phyloP scores from a whole-genome alignment of 2,329 filamentous ascomycete genomes.

The Tolypocladium ophioglossoides region DNA sequence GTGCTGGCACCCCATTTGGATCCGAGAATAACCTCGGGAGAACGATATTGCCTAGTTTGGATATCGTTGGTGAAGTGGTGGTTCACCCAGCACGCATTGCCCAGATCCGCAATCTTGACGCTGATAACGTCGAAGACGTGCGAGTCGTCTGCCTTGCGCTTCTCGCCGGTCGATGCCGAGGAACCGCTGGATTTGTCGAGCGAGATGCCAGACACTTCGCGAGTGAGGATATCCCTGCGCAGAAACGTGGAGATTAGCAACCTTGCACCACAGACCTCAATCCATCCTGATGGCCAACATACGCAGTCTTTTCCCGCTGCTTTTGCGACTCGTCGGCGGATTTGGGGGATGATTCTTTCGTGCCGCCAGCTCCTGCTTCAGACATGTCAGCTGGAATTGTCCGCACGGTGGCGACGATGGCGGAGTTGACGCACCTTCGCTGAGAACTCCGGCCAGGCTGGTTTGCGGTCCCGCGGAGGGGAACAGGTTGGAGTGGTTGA shows the following conservation, averaged over 20 bases:
- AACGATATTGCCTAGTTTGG: slow-evolving; percentile 93
- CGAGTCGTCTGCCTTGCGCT: slow-evolving; percentile 49
- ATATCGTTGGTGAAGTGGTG: slow-evolving; percentile 99
- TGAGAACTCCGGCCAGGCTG: slow-evolving; percentile 77
- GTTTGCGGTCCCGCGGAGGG: slow-evolving; percentile 52
- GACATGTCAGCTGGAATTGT: slow-evolving; percentile 5
- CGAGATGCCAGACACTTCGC: slow-evolving; percentile 90
- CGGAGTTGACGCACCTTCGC: slow-evolving; percentile 50
- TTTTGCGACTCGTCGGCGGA: slow-evolving; percentile 58
- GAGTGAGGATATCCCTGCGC: slow-evolving; percentile 71
- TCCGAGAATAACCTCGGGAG: slow-evolving; percentile 91
- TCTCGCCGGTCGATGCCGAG: slow-evolving; percentile 46
- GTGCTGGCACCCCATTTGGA: slow-evolving; percentile 99
- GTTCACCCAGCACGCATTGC: slow-evolving; percentile 97
- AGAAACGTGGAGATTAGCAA: background rate
- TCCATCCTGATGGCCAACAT: slow-evolving; percentile 27
- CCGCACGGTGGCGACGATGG: background rate
- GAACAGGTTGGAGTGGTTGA: slow-evolving; percentile 68
- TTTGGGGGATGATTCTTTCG: slow-evolving; percentile 37
- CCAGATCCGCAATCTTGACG: slow-evolving; percentile 96
- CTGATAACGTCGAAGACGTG: slow-evolving; percentile 67
- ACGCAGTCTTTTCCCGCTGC: slow-evolving; percentile 89
- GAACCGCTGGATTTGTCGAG: slow-evolving; percentile 60
- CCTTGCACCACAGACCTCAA: background rate
- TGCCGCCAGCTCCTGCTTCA: slow-evolving; percentile 21